These are phyloP conservation scores for Alliaria petiolata DNA, from an alignment of 345 rosid species.

Conservation along the genomic window DNA sequence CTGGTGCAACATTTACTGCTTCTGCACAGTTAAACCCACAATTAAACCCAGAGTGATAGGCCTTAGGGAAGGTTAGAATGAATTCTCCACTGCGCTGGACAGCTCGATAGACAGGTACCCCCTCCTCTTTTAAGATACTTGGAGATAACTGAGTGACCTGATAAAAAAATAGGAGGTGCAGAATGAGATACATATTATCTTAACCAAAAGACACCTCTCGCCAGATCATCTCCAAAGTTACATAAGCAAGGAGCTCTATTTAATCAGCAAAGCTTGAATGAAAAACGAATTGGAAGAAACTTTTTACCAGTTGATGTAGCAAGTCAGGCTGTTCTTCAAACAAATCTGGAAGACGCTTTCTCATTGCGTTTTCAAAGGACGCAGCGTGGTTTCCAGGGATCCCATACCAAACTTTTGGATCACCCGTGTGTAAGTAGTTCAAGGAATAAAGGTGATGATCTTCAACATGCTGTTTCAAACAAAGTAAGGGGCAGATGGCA, in stretches of 20 bases:
- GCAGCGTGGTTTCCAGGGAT: conserved; percentile 86
- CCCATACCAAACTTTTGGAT: conserved; percentile 94
- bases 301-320: conserved; percentile 76
- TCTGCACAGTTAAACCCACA: conserved; percentile 99
- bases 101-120: conserved; percentile 78
- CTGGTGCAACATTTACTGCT: conserved; percentile 98
- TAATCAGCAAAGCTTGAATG: too few relatives aligned
- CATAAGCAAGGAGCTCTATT: not conserved
- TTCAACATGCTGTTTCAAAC: conserved; percentile 81
- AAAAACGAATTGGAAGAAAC: too few relatives aligned
- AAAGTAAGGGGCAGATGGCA: not conserved
- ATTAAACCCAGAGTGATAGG: conserved; percentile 94
- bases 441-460: conserved; percentile 95
- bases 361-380: conserved; percentile 70
- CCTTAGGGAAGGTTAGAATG: conserved; percentile 91
- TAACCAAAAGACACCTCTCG: not conserved
- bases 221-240: conserved; percentile 3
- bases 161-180: conserved; percentile 4
- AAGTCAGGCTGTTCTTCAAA: conserved; percentile 90
- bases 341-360: conserved; percentile 80
- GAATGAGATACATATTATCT: conserved; percentile 4
- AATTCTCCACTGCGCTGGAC: conserved; percentile 87
- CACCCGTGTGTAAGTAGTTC: conserved; percentile 89
- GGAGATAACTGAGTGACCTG: conserved; percentile 99
- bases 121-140: conserved; percentile 73